Conservation (phyloP, 805 yeast species). For the Candida maesae region DNA sequence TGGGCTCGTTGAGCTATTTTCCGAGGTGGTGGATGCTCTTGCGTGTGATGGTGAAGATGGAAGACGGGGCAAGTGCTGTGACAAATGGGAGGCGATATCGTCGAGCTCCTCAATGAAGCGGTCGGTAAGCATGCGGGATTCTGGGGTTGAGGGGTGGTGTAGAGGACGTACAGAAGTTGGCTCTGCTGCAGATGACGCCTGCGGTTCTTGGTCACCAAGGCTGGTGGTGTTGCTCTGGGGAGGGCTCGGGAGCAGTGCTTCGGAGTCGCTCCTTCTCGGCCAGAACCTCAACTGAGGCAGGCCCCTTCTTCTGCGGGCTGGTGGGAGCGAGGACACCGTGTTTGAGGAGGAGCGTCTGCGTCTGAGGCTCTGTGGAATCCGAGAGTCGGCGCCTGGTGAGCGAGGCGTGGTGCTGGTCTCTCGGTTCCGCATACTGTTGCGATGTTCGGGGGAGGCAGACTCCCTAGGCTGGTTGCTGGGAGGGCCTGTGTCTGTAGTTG, state of each 20-base stretch:
- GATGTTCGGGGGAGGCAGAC: too few species aligned
- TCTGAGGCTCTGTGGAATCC: constrained; percentile 12
- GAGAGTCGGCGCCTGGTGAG: background rate
- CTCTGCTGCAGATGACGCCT: background rate
- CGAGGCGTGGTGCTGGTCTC: background rate
- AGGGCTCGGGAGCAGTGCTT: background rate
- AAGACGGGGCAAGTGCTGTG: constrained; percentile 4
- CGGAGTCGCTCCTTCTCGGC: constrained; percentile 6
- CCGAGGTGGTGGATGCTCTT: constrained; percentile 7
- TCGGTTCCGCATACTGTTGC: too few species aligned
- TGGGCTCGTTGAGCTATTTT: constrained; percentile 4
- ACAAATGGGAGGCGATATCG: constrained; percentile 19
- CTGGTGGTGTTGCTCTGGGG: background rate
- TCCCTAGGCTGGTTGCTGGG: too few species aligned
- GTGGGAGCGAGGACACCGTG: constrained; percentile 14
- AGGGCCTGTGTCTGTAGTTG: background rate
- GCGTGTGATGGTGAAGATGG: background rate
- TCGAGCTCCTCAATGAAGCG: constrained; percentile 23
- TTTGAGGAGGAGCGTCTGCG: constrained; percentile 25
- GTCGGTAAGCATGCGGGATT: background rate
- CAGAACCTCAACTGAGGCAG: constrained; percentile 19
- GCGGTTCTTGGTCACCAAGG: background rate
- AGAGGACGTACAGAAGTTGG: background rate
- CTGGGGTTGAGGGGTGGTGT: background rate
- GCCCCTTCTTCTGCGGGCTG: constrained; percentile 25